These are phyloP conservation scores for Candida dajiaensis DNA, from an alignment of 805 yeast species.

Conservation along the genomic window DNA sequence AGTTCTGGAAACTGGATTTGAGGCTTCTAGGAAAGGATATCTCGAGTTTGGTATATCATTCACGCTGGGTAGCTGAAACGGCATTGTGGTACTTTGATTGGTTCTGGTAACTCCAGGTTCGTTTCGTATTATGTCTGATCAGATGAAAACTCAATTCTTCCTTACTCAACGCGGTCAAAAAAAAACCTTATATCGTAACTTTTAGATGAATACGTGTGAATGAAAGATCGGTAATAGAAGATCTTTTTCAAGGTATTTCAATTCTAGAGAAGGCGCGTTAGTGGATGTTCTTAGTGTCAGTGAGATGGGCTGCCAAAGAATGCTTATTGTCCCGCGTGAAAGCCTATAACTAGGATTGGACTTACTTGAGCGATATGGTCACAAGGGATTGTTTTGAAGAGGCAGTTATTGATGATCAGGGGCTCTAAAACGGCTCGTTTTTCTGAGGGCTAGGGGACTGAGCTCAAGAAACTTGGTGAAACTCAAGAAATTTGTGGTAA, in stretches of 20 bases:
- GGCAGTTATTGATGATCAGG: not conserved
- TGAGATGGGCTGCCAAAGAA: not conserved
- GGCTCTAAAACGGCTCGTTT: not conserved
- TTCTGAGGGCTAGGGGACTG: not conserved
- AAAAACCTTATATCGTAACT: no score
- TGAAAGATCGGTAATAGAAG: no score
- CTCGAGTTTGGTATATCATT: not conserved
- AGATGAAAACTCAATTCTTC: not conserved
- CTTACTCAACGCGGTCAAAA: not conserved
- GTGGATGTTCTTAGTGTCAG: not conserved
- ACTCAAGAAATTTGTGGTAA: not conserved
- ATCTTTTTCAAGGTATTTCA: not conserved
- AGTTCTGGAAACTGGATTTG: not conserved
- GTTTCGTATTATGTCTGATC: not conserved
- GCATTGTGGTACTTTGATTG: no score
- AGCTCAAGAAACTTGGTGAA: no score
- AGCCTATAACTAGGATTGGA: not conserved
- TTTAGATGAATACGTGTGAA: not conserved
- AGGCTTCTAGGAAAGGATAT: not conserved
- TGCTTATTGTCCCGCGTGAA: not conserved
- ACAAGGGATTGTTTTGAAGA: not conserved
- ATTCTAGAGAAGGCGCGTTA: not conserved
- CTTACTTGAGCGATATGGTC: not conserved
- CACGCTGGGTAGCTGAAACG: slow-evolving; percentile 1
- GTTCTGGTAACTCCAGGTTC: not conserved